A percentile compares a stretch with the other conserved stretches of the same genome.
Conservation (phyloP, 768 basidiomycete species). For the Rhodotorula sphaerocarpa region DNA sequence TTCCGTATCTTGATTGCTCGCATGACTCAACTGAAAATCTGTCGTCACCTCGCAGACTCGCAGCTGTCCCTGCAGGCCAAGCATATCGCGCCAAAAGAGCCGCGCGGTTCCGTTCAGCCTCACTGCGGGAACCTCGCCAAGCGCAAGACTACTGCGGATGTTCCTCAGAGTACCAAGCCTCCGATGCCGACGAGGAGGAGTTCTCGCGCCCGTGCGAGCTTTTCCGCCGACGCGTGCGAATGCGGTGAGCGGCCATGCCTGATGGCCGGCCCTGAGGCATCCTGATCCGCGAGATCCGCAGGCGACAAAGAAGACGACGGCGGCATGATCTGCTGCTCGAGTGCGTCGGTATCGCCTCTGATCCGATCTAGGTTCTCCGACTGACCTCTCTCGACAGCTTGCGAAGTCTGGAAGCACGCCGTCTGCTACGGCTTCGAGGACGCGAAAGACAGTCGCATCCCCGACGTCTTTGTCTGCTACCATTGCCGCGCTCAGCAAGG, state of each 20-base stretch:
- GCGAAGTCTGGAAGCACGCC: constrained; percentile 27
- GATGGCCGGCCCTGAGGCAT: too few relatives aligned
- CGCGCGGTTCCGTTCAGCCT: background rate
- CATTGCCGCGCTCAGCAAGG: constrained; percentile 11
- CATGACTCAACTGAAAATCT: too few relatives aligned
- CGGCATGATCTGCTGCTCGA: constrained; percentile 18
- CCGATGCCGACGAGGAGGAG: background rate
- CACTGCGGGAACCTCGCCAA: background rate
- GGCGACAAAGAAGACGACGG: constrained; percentile 22
- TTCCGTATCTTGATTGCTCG: too few relatives aligned
- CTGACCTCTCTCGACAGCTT: background rate
- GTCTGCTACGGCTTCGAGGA: constrained; percentile 22
- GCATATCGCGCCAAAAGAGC: too few relatives aligned
- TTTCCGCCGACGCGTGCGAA: constrained; percentile 11
- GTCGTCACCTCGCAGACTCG: constrained; percentile 2
- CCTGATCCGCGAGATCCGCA: background rate
- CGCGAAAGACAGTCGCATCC: background rate
- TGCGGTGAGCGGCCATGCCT: too few relatives aligned
- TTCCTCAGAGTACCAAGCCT: background rate
- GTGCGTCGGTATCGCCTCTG: background rate
- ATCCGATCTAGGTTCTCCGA: too few relatives aligned
- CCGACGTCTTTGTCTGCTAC: constrained; percentile 28
- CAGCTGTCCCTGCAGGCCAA: background rate
- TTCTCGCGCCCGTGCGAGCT: background rate
- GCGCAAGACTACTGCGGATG: too few relatives aligned